phyloP scores from a whole-genome alignment of 495 filamentous ascomycete species.

The Amphirosellinia nigrospora region DNA sequence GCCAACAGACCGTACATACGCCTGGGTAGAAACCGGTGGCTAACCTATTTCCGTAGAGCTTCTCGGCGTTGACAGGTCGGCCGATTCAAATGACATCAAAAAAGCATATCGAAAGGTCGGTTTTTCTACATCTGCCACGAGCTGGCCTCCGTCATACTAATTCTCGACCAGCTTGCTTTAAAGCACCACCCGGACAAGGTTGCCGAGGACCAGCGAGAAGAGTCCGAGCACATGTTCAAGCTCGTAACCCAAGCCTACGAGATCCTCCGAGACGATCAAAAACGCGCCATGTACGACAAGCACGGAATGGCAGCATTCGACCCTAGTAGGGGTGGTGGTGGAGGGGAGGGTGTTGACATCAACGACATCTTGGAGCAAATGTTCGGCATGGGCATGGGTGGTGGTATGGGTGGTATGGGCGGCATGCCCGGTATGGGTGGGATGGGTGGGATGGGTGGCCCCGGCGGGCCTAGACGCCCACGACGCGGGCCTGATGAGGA shows the following conservation, averaged over 20 bases:
- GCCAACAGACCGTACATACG: background rate
- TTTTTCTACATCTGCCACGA: conserved; percentile 8
- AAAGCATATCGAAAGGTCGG: conserved; percentile 94
- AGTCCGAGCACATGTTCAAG: conserved; percentile 91
- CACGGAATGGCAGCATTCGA: conserved; percentile 97
- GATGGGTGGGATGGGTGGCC: conserved; percentile 51
- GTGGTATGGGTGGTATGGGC: conserved; percentile 63
- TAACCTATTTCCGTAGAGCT: conserved; percentile 60
- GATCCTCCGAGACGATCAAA: conserved; percentile 95
- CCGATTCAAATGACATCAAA: conserved; percentile 85
- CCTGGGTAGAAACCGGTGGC: background rate
- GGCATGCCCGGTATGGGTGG: conserved; percentile 54
- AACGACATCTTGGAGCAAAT: conserved; percentile 92
- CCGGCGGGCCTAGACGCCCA: conserved; percentile 60
- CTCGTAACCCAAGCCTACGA: conserved; percentile 91
- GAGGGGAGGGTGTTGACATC: conserved; percentile 75
- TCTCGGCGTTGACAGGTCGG: conserved; percentile 71
- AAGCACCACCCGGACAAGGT: conserved; percentile 96
- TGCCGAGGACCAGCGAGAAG: conserved; percentile 79
- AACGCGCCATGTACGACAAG: conserved; percentile 86
- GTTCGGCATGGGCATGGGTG: conserved; percentile 83
- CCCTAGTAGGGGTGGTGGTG: conserved; percentile 64
- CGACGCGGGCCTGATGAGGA: conserved; percentile 82
- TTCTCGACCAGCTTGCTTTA: conserved; percentile 72
- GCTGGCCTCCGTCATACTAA: conserved; percentile 30